Percentiles rank a stretch among this genome's conserved stretches.
phyloP scores from a whole-genome alignment of 1,284 basidiomycete genomes.

The Singerocomus inundabilis region DNA sequence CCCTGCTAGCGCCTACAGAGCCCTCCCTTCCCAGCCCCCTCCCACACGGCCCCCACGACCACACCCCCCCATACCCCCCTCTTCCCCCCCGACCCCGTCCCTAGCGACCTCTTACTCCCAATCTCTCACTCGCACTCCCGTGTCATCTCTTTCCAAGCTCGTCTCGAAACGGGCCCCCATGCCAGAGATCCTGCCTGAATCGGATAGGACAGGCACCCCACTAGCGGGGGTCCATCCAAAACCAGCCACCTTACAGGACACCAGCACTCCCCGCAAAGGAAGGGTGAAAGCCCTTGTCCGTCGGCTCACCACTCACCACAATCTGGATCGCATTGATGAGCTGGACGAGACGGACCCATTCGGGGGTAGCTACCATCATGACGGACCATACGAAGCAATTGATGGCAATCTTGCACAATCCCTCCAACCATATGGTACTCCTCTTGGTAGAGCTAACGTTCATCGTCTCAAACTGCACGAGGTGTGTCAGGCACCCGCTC shows the following conservation, averaged over 20 bases:
- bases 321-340: conserved; percentile 71
- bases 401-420: conserved; percentile 12
- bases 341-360: conserved; percentile 69
- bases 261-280: conserved; percentile 10
- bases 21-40: neutral
- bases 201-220: neutral
- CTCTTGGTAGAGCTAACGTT: conserved; percentile 3
- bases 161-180: neutral
- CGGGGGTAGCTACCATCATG: conserved; percentile 59
- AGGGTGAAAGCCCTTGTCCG: conserved; percentile 30
- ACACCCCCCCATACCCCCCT: too few species aligned
- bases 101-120: neutral
- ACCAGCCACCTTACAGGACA: conserved; percentile 2
- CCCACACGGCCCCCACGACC: neutral
- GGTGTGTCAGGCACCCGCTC: conserved; percentile 22
- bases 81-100: neutral
- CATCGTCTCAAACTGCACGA: conserved; percentile 9
- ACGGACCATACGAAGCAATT: conserved; percentile 66
- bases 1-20: too few species aligned
- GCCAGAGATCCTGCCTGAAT: neutral
- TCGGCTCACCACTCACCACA: conserved; percentile 33
- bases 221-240: neutral
- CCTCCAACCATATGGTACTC: conserved; percentile 5
- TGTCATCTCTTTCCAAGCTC: neutral
- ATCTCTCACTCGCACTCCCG: neutral